Evolutionary conservation across 345 rosid genomes (phyloP).

Genomic region (Erodium maritimum): DNA sequence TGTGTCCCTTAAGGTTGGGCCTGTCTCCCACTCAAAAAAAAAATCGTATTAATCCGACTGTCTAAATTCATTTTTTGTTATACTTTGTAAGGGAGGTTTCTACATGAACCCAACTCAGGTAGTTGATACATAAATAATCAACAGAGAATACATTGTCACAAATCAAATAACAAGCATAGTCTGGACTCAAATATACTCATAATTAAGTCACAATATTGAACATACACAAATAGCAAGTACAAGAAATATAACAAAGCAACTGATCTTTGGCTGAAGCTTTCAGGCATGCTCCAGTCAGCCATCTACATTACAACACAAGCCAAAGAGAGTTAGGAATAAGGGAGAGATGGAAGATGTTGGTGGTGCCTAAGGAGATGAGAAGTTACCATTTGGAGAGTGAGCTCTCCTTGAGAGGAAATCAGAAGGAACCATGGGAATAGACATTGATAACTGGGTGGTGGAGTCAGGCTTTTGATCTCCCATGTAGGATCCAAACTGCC

Average conservation of each 20-base stretch:
- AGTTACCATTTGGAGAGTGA: background rate
- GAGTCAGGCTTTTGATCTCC: constrained; percentile 10
- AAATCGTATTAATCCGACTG: no score
- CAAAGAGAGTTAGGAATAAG: background rate
- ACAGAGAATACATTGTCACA: no score
- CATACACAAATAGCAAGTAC: background rate
- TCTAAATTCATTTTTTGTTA: no score
- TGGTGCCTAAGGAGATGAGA: background rate
- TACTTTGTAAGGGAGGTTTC: no score
- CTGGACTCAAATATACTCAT: background rate
- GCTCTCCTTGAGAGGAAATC: background rate
- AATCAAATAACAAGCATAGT: no score
- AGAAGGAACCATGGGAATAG: background rate
- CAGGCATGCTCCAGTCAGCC: background rate
- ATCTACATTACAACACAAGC: background rate
- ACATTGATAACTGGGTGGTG: constrained; percentile 12
- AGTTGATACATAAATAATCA: no score
- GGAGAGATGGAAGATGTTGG: no score
- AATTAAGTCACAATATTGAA: background rate
- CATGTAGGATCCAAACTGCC: constrained; percentile 9
- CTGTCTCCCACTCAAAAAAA: no score
- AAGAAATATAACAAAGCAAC: background rate
- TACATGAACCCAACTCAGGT: no score
- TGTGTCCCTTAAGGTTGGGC: no score
- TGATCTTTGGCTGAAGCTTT: background rate